Evolutionary conservation across 192 early-diverging fungal species (phyloP), one percentile per base, ranked within the genome.

Genomic region (Backusella parvicylindrica): DNA sequence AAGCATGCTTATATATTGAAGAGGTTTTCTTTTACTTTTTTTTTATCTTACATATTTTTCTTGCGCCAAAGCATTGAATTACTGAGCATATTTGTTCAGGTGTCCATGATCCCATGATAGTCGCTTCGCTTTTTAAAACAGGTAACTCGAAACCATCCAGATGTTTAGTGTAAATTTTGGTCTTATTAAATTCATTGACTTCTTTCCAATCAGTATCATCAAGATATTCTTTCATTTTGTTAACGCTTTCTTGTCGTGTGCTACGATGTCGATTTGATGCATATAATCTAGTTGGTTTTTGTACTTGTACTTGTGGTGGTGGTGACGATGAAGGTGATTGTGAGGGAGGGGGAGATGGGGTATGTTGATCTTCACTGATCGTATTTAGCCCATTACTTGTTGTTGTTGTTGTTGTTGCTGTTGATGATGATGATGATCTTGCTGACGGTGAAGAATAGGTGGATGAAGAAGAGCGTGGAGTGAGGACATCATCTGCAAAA

Each of bases 111-210:
- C 50, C 78, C 79, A 66, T 78, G 79, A 32, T 79, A 32, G 74
- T 71, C 3, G 81, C 81, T 64, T 87, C 86, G 0, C 83, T 80
- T 26, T 84, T 83, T 64, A 86, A 74, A 12, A 75, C 72, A 2
- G 83, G 75, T 2, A 84, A 71, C 9, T 84, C 68, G 0, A 80
- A 71, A 28, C 85, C 73, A 75, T 87, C 86, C 18, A 83, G 79
- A 8, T 75, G 78, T 33, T 74, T 80, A 32, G 74, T 79, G 32
- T 84, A 87, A 11, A 79, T 50, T 64, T 84, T 81, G 43, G 80
- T 71, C 6, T 73, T 72, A 18, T 79, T 77, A 43, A 72, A 77
- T 35, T 75, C 81, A 6, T 69, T 76, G 7, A 77, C 68, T 6
- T 77, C 28, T 3, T 75, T 76, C 86, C 86, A 87, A 16, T 84